These are phyloP conservation scores for Trichophaea hybrida DNA, from an alignment of 2,329 filamentous ascomycete species.

Conservation along the genomic window DNA sequence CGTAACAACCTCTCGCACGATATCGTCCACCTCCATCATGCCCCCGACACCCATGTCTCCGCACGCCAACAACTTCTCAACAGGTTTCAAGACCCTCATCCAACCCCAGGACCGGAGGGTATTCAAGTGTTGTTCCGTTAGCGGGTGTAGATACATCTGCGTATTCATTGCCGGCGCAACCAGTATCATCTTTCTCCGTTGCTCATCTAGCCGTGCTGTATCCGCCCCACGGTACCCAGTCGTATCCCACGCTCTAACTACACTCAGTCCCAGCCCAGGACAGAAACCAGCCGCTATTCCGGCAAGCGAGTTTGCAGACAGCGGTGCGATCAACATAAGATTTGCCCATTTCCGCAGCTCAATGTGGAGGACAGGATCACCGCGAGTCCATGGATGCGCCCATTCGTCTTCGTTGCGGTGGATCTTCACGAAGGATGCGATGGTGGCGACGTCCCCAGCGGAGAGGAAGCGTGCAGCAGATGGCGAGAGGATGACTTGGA, in stretches of 20 bases:
- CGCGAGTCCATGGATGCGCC: slow-evolving; percentile 14
- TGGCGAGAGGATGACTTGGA: slow-evolving; percentile 69
- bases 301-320: slow-evolving; percentile 73
- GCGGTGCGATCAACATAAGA: slow-evolving; percentile 61
- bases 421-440: slow-evolving; percentile 34
- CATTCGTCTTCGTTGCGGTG: slow-evolving; percentile 69
- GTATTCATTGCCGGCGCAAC: slow-evolving; percentile 80
- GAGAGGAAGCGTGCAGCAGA: slow-evolving; percentile 61
- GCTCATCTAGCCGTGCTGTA: neutral
- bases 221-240: slow-evolving; percentile 4
- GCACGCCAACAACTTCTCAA: slow-evolving; percentile 67
- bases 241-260: slow-evolving; percentile 79
- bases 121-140: slow-evolving; percentile 58
- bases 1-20: slow-evolving; percentile 50
- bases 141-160: slow-evolving; percentile 75
- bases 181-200: slow-evolving; percentile 47
- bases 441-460: slow-evolving; percentile 54
- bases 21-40: slow-evolving; percentile 67
- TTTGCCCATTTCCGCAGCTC: slow-evolving; percentile 73
- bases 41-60: slow-evolving; percentile 69
- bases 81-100: slow-evolving; percentile 59
- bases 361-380: slow-evolving; percentile 71
- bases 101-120: slow-evolving; percentile 62
- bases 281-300: slow-evolving; percentile 67
- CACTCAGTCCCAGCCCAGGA: slow-evolving; percentile 53